Percentiles rank a stretch among this genome's conserved stretches.
Conservation (phyloP, 768 basidiomycete genomes). For the Hericium coralloides region DNA sequence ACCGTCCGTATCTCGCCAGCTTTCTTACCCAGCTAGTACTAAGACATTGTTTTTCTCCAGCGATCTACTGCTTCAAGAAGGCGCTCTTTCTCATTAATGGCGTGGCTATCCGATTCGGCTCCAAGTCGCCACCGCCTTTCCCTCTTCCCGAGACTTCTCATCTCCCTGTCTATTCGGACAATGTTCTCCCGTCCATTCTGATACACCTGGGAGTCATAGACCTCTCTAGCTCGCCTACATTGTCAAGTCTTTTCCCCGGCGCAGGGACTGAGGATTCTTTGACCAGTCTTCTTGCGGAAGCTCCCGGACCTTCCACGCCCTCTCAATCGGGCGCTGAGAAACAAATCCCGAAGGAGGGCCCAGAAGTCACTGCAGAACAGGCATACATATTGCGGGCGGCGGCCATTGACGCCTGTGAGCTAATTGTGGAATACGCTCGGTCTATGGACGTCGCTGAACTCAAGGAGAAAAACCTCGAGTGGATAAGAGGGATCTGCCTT, state of each 20-base stretch:
- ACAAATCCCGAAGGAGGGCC: constrained; percentile 34
- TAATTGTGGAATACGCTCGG: constrained; percentile 49
- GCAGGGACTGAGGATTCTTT: constrained; percentile 32
- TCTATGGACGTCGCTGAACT: constrained; percentile 21
- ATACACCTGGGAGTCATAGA: constrained; percentile 71
- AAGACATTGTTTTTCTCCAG: constrained; percentile 26
- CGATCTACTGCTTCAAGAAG: constrained; percentile 87
- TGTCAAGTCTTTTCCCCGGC: constrained; percentile 38
- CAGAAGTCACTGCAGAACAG: constrained; percentile 47
- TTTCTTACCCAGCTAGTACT: neutral
- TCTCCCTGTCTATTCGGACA: constrained; percentile 69
- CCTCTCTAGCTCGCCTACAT: constrained; percentile 36
- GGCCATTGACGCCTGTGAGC: constrained; percentile 70
- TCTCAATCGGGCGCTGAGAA: constrained; percentile 11
- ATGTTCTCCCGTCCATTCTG: constrained; percentile 77
- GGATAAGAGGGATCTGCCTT: constrained; percentile 48
- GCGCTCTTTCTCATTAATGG: constrained; percentile 76
- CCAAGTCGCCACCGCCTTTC: constrained; percentile 42
- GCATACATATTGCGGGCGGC: constrained; percentile 71
- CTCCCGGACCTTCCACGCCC: constrained; percentile 9
- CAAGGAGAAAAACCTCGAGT: constrained; percentile 24
- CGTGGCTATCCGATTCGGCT: constrained; percentile 56
- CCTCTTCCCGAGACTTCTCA: constrained; percentile 50
- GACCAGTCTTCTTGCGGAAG: constrained; percentile 30
- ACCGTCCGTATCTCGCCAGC: constrained; percentile 35